phyloP scores from a whole-genome alignment of 177 flowering plant species.

The Telopea speciosissima region DNA sequence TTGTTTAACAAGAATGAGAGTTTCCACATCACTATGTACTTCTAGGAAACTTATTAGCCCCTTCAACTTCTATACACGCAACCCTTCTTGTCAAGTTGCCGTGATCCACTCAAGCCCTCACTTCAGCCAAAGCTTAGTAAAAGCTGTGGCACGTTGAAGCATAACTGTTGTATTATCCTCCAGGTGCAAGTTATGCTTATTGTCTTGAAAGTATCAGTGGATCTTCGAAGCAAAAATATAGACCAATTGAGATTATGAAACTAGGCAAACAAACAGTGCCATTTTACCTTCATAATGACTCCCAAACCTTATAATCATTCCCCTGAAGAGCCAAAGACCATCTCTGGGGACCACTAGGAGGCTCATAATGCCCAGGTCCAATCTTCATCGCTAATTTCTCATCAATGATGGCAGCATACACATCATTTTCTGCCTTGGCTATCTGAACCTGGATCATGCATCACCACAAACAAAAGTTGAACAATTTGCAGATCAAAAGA shows the following conservation, averaged over 20 bases:
- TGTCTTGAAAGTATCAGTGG: neutral
- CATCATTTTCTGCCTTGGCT: constrained; percentile 39
- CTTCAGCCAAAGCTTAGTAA: neutral
- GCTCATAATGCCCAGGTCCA: constrained; percentile 90
- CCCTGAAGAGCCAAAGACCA: constrained; percentile 71
- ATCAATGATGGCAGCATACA: constrained; percentile 83
- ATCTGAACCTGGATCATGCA: neutral
- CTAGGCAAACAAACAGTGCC: neutral
- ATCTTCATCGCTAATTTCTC: constrained; percentile 84
- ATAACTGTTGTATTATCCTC: neutral
- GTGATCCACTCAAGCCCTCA: neutral
- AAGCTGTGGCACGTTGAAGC: neutral
- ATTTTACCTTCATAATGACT: constrained; percentile 34
- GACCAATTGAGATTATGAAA: neutral
- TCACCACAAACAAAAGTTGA: neutral
- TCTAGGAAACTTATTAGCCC: neutral
- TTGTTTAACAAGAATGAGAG: neutral
- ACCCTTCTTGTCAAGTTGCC: neutral
- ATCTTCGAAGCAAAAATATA: neutral
- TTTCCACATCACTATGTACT: neutral
- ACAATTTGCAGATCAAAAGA: neutral
- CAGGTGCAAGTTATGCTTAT: neutral
- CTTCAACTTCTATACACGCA: neutral
- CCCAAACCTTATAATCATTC: constrained; percentile 88
- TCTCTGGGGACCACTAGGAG: constrained; percentile 41